phyloP scores from a whole-genome alignment of 225 moss, liverwort and hornwort species.

The Polytrichum formosum region DNA sequence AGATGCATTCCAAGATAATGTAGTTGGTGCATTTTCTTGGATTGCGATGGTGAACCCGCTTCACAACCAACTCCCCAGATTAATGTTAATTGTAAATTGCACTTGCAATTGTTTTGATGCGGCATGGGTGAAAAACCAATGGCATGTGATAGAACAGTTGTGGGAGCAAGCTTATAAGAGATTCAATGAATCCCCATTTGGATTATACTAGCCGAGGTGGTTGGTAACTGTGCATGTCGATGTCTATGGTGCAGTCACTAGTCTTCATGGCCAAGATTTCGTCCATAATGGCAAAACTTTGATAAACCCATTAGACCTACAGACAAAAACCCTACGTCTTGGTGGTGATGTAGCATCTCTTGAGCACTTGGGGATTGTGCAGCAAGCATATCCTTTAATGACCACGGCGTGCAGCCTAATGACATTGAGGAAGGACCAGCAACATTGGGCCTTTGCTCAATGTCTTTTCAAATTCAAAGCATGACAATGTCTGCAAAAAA shows the following conservation, averaged over 20 bases:
- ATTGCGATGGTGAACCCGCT: neutral
- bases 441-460: neutral
- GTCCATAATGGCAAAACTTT: no score
- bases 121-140: neutral
- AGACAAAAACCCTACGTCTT: no score
- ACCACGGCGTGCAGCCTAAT: no score
- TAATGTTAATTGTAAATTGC: constrained; percentile 1
- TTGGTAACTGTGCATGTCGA: neutral
- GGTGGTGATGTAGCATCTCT: neutral
- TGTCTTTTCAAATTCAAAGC: neutral
- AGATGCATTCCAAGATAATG: neutral
- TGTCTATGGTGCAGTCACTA: no score
- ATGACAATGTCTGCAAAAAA: neutral
- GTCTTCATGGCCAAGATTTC: neutral
- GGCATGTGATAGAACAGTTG: neutral
- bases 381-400: no score
- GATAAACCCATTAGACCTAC: neutral
- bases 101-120: neutral
- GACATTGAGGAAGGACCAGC: neutral
- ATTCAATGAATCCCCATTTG: neutral
- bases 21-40: neutral
- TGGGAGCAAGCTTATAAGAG: neutral
- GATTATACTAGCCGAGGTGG: neutral
- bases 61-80: neutral
- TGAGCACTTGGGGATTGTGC: neutral